phyloP scores from a whole-genome alignment of 352 stramenopile genomes.

The Poterioochromonas sp. region DNA sequence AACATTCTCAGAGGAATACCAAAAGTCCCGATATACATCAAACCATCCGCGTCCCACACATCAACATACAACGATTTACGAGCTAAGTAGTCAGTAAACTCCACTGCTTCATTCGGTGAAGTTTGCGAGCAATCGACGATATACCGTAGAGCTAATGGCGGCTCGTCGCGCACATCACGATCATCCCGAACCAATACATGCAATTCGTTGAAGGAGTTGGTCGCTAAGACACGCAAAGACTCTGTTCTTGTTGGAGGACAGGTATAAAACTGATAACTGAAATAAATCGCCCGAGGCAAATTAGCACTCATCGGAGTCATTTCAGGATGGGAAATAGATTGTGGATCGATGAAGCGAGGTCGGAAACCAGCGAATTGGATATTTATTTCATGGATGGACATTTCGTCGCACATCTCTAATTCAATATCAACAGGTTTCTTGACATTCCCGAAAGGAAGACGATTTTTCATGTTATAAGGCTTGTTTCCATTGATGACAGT shows the following conservation, averaged over 20 bases:
- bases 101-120: conserved; percentile 57
- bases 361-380: conserved; percentile 78
- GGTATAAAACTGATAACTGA: conserved; percentile 83
- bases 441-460: background rate
- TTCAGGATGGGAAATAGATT: conserved; percentile 58
- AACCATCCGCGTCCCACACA: conserved; percentile 79
- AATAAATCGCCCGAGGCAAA: conserved; percentile 59
- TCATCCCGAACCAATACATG: conserved; percentile 40
- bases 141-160: conserved; percentile 49
- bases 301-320: conserved; percentile 51
- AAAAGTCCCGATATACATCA: conserved; percentile 72
- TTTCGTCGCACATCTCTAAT: conserved; percentile 60
- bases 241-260: conserved; percentile 74
- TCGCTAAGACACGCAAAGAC: conserved; percentile 46
- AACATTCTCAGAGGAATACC: conserved; percentile 69
- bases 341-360: conserved; percentile 25
- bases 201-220: conserved; percentile 25
- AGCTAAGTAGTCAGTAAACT: conserved; percentile 74
- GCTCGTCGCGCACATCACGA: conserved; percentile 43
- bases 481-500: too few relatives aligned
- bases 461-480: too few relatives aligned
- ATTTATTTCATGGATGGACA: conserved; percentile 68
- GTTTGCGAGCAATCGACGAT: conserved; percentile 48
- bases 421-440: conserved; percentile 44
- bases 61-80: conserved; percentile 72